A percentile compares a stretch with the other conserved stretches of the same genome.
phyloP scores from a whole-genome alignment of 257 asterid species.

The Euphrasia confusa region DNA sequence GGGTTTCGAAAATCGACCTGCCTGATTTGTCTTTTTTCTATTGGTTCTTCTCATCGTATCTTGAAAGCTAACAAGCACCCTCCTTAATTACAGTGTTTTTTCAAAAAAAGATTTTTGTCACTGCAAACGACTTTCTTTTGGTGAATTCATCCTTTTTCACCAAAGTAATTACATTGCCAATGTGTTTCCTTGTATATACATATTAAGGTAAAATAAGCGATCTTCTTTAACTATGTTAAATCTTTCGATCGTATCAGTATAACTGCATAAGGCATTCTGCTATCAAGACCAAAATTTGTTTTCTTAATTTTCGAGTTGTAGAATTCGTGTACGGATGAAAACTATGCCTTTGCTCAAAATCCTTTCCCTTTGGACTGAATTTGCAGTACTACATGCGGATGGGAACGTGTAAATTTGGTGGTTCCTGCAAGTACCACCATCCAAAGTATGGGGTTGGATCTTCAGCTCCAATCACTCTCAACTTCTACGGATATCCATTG shows the following conservation, averaged over 20 bases:
- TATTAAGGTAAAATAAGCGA: neutral
- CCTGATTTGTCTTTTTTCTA: constrained; percentile 14
- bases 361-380: constrained; percentile 26
- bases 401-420: constrained; percentile 90
- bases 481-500: constrained; percentile 70
- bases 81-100: too few species aligned
- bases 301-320: neutral
- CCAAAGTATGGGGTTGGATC: constrained; percentile 87
- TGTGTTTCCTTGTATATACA: neutral
- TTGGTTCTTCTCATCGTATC: constrained; percentile 8
- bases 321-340: constrained; percentile 16
- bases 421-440: constrained; percentile 95
- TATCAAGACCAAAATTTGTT: too few species aligned
- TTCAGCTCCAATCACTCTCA: constrained; percentile 52
- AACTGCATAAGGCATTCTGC: neutral
- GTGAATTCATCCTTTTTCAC: too few species aligned
- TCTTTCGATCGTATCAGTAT: constrained; percentile 5
- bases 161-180: neutral
- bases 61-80: constrained; percentile 2
- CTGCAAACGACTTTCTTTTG: too few species aligned
- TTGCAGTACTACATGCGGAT: constrained; percentile 86
- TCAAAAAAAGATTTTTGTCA: too few species aligned
- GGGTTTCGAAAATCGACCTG: constrained; percentile 12
- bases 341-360: neutral
- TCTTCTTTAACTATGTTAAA: constrained; percentile 7